Percentiles rank a stretch among this genome's conserved stretches.
Conservation (phyloP, 2,329 filamentous ascomycete genomes). For the Fusarium tuaranense region DNA sequence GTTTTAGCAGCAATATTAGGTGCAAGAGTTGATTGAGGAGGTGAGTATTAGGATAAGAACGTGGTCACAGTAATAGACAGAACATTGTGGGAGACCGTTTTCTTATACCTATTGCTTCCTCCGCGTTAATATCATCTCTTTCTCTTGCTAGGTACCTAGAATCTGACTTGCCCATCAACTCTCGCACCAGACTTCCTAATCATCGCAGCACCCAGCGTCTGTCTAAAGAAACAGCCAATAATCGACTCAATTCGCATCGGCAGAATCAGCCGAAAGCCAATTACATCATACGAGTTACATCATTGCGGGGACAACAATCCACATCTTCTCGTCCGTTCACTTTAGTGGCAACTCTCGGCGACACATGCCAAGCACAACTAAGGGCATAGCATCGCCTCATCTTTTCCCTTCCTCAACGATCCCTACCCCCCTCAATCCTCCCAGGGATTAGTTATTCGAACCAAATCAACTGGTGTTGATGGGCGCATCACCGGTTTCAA, state of each 20-base stretch:
- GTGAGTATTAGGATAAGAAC: neutral
- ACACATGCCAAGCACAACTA: neutral
- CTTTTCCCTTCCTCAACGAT: neutral
- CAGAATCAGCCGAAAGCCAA: neutral
- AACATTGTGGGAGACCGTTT: neutral
- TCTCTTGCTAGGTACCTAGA: neutral
- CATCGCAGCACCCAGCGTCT: neutral
- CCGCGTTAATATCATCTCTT: neutral
- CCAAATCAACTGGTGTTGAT: neutral
- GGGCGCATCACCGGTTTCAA: neutral
- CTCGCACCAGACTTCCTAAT: neutral
- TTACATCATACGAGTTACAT: neutral
- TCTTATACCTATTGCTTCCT: neutral
- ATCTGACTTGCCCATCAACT: neutral
- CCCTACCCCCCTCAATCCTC: neutral
- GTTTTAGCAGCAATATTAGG: neutral
- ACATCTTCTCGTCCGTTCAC: too few relatives aligned
- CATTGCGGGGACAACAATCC: too few relatives aligned
- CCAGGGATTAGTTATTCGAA: neutral
- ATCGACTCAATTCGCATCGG: neutral
- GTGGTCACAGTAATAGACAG: too few relatives aligned
- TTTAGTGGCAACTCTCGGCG: neutral
- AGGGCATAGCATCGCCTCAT: neutral
- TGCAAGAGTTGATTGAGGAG: neutral
- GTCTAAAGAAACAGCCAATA: neutral